Base-by-base conservation (phyloP, 495 filamentous ascomycete genomes). In the Corynascus novoguineensis region DNA sequence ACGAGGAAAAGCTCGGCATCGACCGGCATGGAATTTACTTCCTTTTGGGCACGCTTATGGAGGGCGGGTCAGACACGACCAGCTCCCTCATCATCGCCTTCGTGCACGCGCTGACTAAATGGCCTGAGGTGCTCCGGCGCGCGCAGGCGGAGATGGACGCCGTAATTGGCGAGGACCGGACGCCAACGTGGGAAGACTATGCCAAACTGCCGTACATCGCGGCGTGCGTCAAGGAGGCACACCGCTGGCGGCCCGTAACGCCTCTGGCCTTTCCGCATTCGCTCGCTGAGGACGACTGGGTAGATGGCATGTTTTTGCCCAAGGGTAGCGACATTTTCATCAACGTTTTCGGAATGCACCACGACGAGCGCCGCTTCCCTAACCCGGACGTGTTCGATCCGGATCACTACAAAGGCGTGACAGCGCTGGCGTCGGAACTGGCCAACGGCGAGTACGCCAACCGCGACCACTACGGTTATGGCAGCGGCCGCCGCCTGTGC, bases 201-300 rank as follows among this genome's bases (percentile, higher is more conserved):
- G 44, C 44, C 11, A 11, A 15, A 8, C 44, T 47, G 5, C 44
- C 44, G 2, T 47, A 47, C 44, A 15, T 47, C 24, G 44, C 44
- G 25, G 44, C 44, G 25, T 47, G 44, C 25, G 44, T 47, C 25
- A 47, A 47, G 44, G 44, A 47, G 44, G 44, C 44, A 15, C 44
- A 47, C 44, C 44, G 44, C 11, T 47, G 44, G 44, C 44, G 44
- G 44, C 44, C 44, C 25, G 44, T 47, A 14, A 47, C 44, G 25
- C 44, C 44, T 11, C 44, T 47, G 19, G 44, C 25, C 12, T 47
- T 47, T n/a, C 44, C 44, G 44, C 44, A 47, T 15, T 28, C 44
- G 25, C 44, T 47, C 7, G 44, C 44, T 27, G 44, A 47, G 44
- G 44, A 47, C 44, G 44, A 47, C 44, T 47, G 44, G 44, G 44